These are phyloP conservation scores for Fusarium anguioides DNA, from an alignment of 2,329 filamentous ascomycete species.

Conservation along the genomic window DNA sequence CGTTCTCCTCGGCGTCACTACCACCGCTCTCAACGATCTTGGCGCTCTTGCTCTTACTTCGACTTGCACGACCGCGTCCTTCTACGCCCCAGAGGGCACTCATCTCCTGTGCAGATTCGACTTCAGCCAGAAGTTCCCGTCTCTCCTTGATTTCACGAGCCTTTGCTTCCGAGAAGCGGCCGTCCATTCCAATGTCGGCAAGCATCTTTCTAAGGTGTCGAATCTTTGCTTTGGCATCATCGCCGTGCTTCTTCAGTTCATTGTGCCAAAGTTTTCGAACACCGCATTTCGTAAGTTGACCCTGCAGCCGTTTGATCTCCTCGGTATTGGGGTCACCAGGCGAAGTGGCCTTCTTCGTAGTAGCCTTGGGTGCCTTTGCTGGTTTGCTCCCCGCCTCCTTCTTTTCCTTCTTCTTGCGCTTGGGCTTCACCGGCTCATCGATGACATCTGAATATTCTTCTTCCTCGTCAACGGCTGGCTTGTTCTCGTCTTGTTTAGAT, in stretches of 20 bases:
- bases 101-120: conserved; percentile 86
- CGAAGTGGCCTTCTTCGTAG: conserved; percentile 47
- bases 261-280: conserved; percentile 91
- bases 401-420: conserved; percentile 64
- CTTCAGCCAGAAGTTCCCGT: conserved; percentile 84
- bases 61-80: conserved; percentile 55
- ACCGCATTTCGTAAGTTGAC: conserved; percentile 88
- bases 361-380: conserved; percentile 44
- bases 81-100: conserved; percentile 78
- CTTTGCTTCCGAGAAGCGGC: conserved; percentile 85
- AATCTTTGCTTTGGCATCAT: conserved; percentile 82
- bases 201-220: conserved; percentile 83
- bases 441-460: conserved; percentile 67
- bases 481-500: conserved; percentile 35
- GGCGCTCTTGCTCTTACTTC: conserved; percentile 48
- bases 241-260: conserved; percentile 79
- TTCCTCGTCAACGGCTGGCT: conserved; percentile 47
- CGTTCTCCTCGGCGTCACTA: conserved; percentile 41
- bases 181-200: conserved; percentile 85
- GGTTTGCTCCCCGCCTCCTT: conserved; percentile 46
- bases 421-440: conserved; percentile 74
- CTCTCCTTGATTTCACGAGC: conserved; percentile 88
- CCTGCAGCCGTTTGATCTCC: conserved; percentile 89
- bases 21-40: conserved; percentile 50
- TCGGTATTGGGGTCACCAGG: conserved; percentile 71